Conservation (phyloP, 257 asterid species). For the Ilex aquifolium region DNA sequence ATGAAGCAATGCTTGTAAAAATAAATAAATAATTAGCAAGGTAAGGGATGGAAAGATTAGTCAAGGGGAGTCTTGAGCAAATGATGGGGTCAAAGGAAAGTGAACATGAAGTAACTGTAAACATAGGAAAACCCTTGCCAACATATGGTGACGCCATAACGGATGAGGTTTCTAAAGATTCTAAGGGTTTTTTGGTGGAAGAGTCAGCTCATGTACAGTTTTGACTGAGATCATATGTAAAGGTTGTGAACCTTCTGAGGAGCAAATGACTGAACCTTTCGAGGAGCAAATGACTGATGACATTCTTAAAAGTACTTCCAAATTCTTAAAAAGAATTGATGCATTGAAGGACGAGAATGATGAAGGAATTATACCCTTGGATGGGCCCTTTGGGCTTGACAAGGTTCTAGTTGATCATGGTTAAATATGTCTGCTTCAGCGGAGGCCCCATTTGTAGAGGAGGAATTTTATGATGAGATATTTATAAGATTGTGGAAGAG, state of each 20-base stretch:
- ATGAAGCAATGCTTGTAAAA: slow-evolving; percentile 1
- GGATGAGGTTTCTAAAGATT: not conserved
- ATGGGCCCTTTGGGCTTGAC: not conserved
- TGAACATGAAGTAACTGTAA: not conserved
- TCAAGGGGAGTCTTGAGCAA: not conserved
- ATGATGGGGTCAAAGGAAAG: not conserved
- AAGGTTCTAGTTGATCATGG: not conserved
- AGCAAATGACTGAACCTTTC: not conserved
- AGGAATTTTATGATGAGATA: too few relatives aligned
- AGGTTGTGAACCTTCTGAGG: not conserved
- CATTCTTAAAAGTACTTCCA: not conserved
- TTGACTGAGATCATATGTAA: too few relatives aligned
- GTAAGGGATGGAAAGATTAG: not conserved
- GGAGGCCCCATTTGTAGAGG: too few relatives aligned
- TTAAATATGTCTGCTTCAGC: too few relatives aligned
- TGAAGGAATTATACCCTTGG: not conserved
- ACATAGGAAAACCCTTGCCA: not conserved
- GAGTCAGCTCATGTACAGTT: too few relatives aligned
- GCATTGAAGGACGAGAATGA: not conserved
- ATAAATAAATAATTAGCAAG: not conserved
- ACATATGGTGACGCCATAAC: not conserved
- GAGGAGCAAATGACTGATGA: too few relatives aligned
- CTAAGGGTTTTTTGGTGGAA: not conserved
- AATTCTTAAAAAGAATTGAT: not conserved
- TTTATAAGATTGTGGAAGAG: too few relatives aligned